Evolutionary conservation across 495 filamentous ascomycete species (phyloP).

Genomic region (Hyaloscypha hepaticicola): DNA sequence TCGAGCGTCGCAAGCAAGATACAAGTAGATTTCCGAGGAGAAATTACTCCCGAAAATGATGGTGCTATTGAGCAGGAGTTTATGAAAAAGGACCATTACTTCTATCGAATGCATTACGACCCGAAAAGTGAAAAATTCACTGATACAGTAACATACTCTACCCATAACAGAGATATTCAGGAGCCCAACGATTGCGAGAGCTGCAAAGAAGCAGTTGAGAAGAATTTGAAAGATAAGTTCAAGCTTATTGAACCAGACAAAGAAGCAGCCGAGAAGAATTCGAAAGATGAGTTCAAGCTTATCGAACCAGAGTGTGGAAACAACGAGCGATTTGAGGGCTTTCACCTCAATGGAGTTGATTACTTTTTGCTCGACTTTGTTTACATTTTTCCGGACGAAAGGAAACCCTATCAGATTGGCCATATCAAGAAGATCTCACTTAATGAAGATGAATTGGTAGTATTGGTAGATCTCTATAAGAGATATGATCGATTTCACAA

Average conservation of each 20-base stretch:
- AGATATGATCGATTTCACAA: slow-evolving; percentile 2
- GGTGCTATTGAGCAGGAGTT: neutral
- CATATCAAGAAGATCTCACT: no score
- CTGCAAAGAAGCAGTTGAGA: neutral
- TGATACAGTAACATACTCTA: neutral
- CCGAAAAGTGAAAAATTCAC: slow-evolving; percentile 3
- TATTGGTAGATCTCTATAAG: slow-evolving; percentile 10
- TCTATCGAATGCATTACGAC: slow-evolving; percentile 19
- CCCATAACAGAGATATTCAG: neutral
- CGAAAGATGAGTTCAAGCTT: no score
- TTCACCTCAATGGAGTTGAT: neutral
- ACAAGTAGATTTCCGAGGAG: neutral
- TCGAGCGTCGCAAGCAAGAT: neutral
- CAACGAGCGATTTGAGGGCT: neutral
- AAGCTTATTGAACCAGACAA: no score
- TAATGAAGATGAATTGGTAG: no score
- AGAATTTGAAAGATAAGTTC: no score
- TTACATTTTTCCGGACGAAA: slow-evolving; percentile 11
- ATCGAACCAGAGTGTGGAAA: neutral
- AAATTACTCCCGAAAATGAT: neutral
- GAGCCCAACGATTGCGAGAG: no score
- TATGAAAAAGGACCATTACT: slow-evolving; percentile 1
- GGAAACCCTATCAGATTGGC: no score
- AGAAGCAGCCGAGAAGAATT: no score
- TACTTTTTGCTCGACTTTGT: slow-evolving; percentile 21